phyloP scores from a whole-genome alignment of 108 stramenopile species.

The Nannochloropsis gaditana region DNA sequence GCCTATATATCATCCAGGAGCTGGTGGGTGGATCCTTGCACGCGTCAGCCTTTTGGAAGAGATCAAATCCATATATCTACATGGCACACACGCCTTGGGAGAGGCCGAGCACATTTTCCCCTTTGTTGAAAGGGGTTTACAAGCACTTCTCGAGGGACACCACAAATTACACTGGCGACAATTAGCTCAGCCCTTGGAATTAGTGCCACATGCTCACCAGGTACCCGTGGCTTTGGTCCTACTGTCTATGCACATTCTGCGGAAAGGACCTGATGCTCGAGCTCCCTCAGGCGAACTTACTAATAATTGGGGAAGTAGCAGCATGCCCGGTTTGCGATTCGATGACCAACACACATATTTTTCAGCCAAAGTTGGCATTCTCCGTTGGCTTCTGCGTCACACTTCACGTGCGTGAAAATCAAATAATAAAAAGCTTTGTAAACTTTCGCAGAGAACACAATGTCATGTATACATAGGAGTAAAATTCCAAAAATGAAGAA shows the following conservation, averaged over 20 bases:
- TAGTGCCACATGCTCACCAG: constrained; percentile 10
- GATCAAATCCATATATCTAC: not conserved
- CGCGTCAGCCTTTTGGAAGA: not conserved
- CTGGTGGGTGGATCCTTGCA: constrained; percentile 1
- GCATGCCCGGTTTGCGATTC: not conserved
- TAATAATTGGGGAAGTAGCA: not conserved
- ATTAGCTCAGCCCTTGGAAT: not conserved
- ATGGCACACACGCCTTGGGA: constrained; percentile 14
- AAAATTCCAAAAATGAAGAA: not conserved
- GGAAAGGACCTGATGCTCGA: not conserved
- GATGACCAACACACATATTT: not conserved
- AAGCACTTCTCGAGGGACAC: not conserved
- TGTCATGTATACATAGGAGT: too few species aligned
- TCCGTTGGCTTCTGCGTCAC: not conserved
- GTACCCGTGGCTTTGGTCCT: not conserved
- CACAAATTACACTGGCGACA: not conserved
- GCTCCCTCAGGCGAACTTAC: not conserved
- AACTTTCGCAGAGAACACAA: too few species aligned
- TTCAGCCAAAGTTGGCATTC: not conserved
- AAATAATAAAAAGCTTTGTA: too few species aligned
- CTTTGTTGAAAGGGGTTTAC: not conserved
- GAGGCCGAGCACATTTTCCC: not conserved
- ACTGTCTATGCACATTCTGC: not conserved
- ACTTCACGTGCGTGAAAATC: not conserved
- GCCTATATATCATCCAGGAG: constrained; percentile 19